A percentile compares a stretch with the other conserved stretches of the same genome.
Conservation (phyloP, 2,329 filamentous ascomycete genomes). For the Rhytidhysteron rufulum region DNA sequence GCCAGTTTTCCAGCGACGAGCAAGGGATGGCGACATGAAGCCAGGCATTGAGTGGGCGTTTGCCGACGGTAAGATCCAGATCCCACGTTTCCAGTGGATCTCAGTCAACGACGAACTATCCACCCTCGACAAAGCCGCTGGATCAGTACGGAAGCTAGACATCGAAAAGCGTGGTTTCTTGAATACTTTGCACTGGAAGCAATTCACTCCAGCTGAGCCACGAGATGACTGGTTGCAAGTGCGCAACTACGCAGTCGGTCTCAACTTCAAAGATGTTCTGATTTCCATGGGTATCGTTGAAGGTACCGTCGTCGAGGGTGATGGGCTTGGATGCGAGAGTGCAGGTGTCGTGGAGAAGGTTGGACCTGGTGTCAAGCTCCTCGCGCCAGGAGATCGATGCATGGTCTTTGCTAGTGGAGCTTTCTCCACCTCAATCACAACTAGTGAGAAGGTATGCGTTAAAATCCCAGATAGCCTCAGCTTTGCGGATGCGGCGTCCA, state of each 20-base stretch:
- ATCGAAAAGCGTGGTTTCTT: constrained; percentile 15
- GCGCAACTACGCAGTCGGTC: constrained; percentile 10
- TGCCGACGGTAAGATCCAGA: constrained; percentile 3
- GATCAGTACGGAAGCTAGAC: neutral
- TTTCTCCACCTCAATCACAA: constrained; percentile 18
- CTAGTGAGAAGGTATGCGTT: constrained; percentile 6
- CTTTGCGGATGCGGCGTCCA: constrained; percentile 14
- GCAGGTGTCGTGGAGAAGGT: constrained; percentile 12
- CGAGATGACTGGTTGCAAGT: constrained; percentile 15
- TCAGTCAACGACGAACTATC: neutral
- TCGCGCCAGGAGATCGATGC: constrained; percentile 18
- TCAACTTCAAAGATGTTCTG: constrained; percentile 19
- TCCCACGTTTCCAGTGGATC: neutral
- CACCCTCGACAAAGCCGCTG: neutral
- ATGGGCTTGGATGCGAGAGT: constrained; percentile 13
- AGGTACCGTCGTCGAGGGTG: constrained; percentile 9
- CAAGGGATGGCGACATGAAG: neutral
- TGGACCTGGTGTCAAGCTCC: constrained; percentile 8
- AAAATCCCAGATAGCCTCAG: constrained; percentile 7
- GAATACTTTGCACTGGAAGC: constrained; percentile 15
- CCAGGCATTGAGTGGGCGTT: constrained; percentile 1
- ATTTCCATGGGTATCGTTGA: constrained; percentile 14
- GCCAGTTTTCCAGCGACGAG: too few species aligned
- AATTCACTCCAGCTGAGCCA: constrained; percentile 11
- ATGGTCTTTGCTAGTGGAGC: constrained; percentile 14